Conservation (phyloP, 352 stramenopile genomes). For the Globisporangium paddicum region DNA sequence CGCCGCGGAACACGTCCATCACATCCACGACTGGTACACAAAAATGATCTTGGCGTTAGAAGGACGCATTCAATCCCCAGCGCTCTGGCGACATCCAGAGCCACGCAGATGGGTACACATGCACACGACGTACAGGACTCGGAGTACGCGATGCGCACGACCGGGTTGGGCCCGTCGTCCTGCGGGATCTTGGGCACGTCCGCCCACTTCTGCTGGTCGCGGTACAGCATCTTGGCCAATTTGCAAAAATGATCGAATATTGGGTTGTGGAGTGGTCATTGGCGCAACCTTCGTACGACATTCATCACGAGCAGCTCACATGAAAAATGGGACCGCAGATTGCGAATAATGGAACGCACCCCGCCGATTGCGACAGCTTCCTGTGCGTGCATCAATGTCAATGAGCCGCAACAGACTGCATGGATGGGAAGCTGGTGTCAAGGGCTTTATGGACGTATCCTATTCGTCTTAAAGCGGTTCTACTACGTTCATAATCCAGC, state of each 20-base stretch:
- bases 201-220: conserved; percentile 64
- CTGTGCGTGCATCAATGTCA: neutral
- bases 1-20: conserved; percentile 95
- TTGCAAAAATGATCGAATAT: neutral
- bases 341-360: neutral
- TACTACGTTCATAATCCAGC: neutral
- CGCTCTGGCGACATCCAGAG: neutral
- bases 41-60: neutral
- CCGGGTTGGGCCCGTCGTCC: conserved; percentile 72
- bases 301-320: neutral
- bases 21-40: conserved; percentile 59
- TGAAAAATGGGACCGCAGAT: neutral
- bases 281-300: conserved; percentile 1
- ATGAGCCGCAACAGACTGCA: neutral
- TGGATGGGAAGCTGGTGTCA: neutral
- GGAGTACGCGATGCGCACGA: conserved; percentile 80
- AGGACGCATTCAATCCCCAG: neutral
- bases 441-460: neutral
- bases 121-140: conserved; percentile 45
- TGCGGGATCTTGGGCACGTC: conserved; percentile 82
- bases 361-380: neutral
- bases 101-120: neutral
- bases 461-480: neutral
- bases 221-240: conserved; percentile 38
- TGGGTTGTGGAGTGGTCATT: neutral